These are phyloP conservation scores for Zea mays DNA, from an alignment of 176 grass and related monocot genomes.

Conservation along the genomic window Zm-B73-REFERENCE-NAM-5.0 NC_050099.1:135892501-135893000, in stretches of 20 bases:
- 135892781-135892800: neutral
- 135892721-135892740: neutral
- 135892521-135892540: too few relatives aligned
- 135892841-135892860: neutral
- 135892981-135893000: neutral
- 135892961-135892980: neutral
- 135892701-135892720: conserved; percentile 1
- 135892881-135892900: neutral
- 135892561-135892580: too few relatives aligned
- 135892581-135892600: too few relatives aligned
- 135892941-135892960: neutral
- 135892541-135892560: too few relatives aligned
- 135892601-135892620: too few relatives aligned
- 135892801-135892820: neutral
- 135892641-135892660: neutral
- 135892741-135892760: neutral
- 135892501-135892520: too few relatives aligned
- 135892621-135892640: neutral
- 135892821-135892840: neutral
- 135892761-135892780: neutral
- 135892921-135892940: neutral
- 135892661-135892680: neutral
- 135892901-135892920: neutral
- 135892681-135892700: neutral
- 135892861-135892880: neutral